Conservation (phyloP, 2,329 filamentous ascomycete genomes). For the Botryosphaeria dothidea region DNA sequence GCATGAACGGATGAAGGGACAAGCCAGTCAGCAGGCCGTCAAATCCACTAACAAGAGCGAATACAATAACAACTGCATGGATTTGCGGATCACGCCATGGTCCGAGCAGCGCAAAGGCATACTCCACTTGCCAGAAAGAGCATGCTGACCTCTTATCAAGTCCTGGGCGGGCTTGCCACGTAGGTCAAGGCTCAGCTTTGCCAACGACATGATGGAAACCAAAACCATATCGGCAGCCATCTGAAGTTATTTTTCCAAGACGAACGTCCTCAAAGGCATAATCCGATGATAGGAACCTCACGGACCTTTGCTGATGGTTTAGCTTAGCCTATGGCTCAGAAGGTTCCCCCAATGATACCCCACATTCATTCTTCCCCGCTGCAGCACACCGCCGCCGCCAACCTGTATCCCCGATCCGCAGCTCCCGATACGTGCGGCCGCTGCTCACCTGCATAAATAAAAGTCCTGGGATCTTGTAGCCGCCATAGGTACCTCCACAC, state of each 20-base stretch:
- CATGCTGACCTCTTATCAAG: not conserved
- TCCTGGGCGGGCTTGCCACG: not conserved
- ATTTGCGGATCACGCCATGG: not conserved
- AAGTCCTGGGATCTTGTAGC: too few species aligned
- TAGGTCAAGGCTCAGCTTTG: not conserved
- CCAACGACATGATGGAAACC: not conserved
- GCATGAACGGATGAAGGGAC: too few species aligned
- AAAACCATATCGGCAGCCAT: not conserved
- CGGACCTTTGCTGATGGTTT: not conserved
- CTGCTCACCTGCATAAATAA: not conserved
- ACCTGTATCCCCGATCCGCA: not conserved
- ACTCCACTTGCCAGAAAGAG: not conserved
- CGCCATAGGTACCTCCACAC: not conserved
- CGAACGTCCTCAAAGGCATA: not conserved
- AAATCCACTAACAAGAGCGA: too few species aligned
- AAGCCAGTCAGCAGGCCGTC: too few species aligned
- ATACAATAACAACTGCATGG: not conserved
- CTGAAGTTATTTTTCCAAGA: not conserved
- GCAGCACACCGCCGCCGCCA: not conserved
- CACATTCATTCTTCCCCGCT: conserved; percentile 8
- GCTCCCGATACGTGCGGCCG: not conserved
- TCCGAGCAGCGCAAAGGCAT: not conserved
- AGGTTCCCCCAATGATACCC: not conserved
- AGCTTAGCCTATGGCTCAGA: not conserved
- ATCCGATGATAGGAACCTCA: not conserved